These are phyloP conservation scores for Ophiognomonia clavigignenti-juglandacearum DNA, from an alignment of 2,329 filamentous ascomycete genomes.

Conservation along the genomic window DNA sequence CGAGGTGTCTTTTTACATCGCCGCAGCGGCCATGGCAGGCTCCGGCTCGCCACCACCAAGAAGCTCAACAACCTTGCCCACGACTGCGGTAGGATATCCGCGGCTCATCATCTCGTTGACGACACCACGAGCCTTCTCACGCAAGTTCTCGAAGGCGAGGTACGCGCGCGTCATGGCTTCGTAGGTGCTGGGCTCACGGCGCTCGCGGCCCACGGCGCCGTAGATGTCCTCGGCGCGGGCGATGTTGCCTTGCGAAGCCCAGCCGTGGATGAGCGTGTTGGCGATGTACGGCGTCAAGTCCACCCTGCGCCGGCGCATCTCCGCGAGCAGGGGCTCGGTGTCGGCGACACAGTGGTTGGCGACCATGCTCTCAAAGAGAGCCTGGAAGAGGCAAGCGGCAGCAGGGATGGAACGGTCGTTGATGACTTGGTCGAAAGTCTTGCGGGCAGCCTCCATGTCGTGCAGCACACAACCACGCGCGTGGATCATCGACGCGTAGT, in stretches of 20 bases:
- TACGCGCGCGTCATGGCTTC: slow-evolving; percentile 97
- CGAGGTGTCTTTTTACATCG: slow-evolving; percentile 15
- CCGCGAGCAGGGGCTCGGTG: slow-evolving; percentile 66
- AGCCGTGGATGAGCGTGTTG: slow-evolving; percentile 96
- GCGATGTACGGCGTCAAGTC: slow-evolving; percentile 96
- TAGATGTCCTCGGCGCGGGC: slow-evolving; percentile 75
- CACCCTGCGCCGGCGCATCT: slow-evolving; percentile 71
- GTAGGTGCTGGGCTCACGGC: slow-evolving; percentile 94
- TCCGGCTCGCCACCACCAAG: slow-evolving; percentile 57
- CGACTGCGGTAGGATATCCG: slow-evolving; percentile 87
- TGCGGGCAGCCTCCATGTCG: slow-evolving; percentile 78
- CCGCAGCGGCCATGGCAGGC: slow-evolving; percentile 15
- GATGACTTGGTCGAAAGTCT: slow-evolving; percentile 78
- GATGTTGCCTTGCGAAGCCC: slow-evolving; percentile 81
- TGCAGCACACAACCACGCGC: slow-evolving; percentile 92
- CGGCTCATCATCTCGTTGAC: slow-evolving; percentile 87
- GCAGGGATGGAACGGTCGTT: slow-evolving; percentile 61
- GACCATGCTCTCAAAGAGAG: slow-evolving; percentile 94
- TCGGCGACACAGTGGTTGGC: slow-evolving; percentile 82
- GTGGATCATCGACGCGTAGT: slow-evolving; percentile 94
- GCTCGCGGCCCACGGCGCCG: slow-evolving; percentile 67
- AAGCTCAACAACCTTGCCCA: slow-evolving; percentile 89
- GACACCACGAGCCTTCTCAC: slow-evolving; percentile 68
- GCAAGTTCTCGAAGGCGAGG: slow-evolving; percentile 71
- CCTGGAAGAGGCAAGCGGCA: slow-evolving; percentile 88